These are phyloP conservation scores for Cladosporium colombiae DNA, from an alignment of 2,329 filamentous ascomycete species.

Conservation along the genomic window DNA sequence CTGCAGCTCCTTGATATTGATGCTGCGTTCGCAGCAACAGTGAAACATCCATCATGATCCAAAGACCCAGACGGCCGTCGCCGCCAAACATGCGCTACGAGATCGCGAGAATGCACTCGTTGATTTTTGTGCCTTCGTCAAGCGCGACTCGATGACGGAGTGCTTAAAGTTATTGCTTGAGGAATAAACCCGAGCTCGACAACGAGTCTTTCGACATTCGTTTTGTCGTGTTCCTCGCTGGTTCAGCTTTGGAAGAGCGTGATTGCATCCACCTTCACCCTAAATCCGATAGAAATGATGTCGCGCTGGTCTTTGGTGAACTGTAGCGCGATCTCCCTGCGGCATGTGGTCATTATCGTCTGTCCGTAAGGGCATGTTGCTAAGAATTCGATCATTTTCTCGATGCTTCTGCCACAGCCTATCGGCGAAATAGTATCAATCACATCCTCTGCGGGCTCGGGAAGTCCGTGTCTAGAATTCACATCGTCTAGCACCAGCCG, in stretches of 20 bases:
- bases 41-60: too few species aligned
- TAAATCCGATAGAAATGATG: not conserved
- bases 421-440: not conserved
- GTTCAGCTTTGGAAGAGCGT: not conserved
- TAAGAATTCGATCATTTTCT: not conserved
- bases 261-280: not conserved
- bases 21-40: too few species aligned
- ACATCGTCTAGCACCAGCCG: conserved; percentile 9
- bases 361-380: not conserved
- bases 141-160: too few species aligned
- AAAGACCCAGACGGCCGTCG: too few species aligned
- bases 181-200: conserved; percentile 36
- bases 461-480: not conserved
- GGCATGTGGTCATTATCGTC: not conserved
- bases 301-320: not conserved
- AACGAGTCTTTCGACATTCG: not conserved
- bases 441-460: not conserved
- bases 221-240: not conserved
- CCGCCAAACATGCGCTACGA: too few species aligned
- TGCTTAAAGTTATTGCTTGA: conserved; percentile 33
- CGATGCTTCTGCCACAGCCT: too few species aligned
- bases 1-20: too few species aligned
- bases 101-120: too few species aligned
- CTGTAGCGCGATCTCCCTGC: not conserved
- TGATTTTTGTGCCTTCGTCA: too few species aligned